These are phyloP conservation scores for Lathyrus tuberosus DNA, from an alignment of 306 rosid species.

Conservation along the genomic window DNA sequence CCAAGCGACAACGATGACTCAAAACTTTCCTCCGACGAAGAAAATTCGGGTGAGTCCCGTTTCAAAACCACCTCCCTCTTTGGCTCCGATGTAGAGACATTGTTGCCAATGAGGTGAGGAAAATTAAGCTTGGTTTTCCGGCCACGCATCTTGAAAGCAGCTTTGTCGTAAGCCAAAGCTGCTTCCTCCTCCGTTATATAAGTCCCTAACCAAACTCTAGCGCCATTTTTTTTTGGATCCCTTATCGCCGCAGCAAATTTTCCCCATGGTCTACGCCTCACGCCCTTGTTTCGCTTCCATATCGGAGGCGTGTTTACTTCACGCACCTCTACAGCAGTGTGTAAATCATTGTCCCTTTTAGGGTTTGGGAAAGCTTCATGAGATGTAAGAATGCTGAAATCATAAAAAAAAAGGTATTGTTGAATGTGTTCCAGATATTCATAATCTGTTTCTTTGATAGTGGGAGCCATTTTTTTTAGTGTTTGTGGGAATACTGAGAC, in stretches of 20 bases:
- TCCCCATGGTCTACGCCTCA: constrained; percentile 72
- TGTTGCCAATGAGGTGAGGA: constrained; percentile 39
- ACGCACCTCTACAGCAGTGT: background rate
- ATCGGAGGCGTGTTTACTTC: background rate
- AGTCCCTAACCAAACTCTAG: constrained; percentile 70
- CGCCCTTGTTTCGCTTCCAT: constrained; percentile 55
- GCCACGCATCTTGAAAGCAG: constrained; percentile 66
- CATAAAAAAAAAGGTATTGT: constrained; percentile 26
- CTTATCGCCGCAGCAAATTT: constrained; percentile 59
- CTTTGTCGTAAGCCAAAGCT: constrained; percentile 67
- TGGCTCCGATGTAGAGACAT: background rate
- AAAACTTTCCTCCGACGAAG: background rate
- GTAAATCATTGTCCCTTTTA: background rate
- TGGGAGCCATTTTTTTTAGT: constrained; percentile 23
- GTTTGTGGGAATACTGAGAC: background rate
- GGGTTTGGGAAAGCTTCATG: constrained; percentile 17
- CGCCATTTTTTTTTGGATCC: constrained; percentile 51
- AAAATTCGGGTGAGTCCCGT: background rate
- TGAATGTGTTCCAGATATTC: constrained; percentile 31
- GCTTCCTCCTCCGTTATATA: constrained; percentile 59
- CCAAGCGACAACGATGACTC: constrained; percentile 12
- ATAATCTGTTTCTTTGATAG: constrained; percentile 13
- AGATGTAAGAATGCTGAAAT: background rate
- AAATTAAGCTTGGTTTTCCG: constrained; percentile 70
- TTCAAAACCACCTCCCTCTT: background rate